Evolutionary conservation across 1,139 yeast genomes (phyloP).

Genomic region (Scheffersomyces titani): DNA sequence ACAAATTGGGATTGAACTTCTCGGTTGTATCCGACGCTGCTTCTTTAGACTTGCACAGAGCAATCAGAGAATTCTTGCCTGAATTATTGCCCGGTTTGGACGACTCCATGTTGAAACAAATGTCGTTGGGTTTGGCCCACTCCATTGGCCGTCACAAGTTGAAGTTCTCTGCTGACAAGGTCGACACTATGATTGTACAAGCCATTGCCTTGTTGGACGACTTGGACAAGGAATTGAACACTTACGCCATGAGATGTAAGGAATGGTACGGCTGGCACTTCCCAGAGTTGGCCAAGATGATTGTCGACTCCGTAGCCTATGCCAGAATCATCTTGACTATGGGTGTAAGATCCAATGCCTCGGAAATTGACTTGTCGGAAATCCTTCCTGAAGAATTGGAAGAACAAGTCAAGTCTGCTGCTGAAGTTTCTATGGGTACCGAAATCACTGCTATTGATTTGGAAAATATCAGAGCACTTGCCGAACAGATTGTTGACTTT

Average conservation of each 20-base stretch:
- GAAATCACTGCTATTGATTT: slow-evolving; percentile 90
- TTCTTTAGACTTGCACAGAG: slow-evolving; percentile 90
- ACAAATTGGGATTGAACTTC: slow-evolving; percentile 87
- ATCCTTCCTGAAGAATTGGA: slow-evolving; percentile 91
- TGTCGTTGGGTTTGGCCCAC: slow-evolving; percentile 97
- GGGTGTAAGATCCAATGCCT: slow-evolving; percentile 93
- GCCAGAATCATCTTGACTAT: slow-evolving; percentile 89
- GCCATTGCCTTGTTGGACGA: slow-evolving; percentile 97
- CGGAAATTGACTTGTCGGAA: slow-evolving; percentile 86
- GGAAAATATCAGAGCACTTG: slow-evolving; percentile 82
- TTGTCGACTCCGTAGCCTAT: slow-evolving; percentile 91
- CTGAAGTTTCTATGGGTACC: slow-evolving; percentile 98
- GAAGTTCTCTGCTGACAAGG: slow-evolving; percentile 96
- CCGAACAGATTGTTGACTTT: slow-evolving; percentile 92
- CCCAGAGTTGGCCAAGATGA: slow-evolving; percentile 98
- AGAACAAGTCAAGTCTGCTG: slow-evolving; percentile 84
- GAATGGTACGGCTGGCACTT: slow-evolving; percentile 99
- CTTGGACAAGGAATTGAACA: slow-evolving; percentile 94
- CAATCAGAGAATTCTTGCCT: slow-evolving; percentile 91
- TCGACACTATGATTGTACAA: slow-evolving; percentile 97
- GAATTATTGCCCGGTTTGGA: slow-evolving; percentile 91
- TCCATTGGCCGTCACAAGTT: slow-evolving; percentile 97
- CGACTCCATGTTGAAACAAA: slow-evolving; percentile 81
- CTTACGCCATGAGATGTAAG: slow-evolving; percentile 97
- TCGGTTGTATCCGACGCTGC: slow-evolving; percentile 94